phyloP scores from a whole-genome alignment of 129 eudicot genomes.

The Artemisia tridentata region DNA sequence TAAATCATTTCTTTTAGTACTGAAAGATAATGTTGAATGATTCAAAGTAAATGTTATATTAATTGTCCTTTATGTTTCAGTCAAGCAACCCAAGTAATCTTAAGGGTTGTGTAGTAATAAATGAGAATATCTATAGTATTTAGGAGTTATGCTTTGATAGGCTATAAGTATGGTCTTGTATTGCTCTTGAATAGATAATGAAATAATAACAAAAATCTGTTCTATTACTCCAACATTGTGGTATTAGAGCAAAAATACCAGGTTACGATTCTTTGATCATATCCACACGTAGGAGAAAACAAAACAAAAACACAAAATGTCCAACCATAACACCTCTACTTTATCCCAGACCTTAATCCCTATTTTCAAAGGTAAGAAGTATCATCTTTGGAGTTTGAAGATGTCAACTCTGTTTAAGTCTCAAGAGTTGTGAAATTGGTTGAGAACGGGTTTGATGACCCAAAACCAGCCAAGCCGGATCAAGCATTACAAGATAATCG shows the following conservation, averaged over 20 bases:
- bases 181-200: background rate
- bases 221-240: background rate
- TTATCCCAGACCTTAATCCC: background rate
- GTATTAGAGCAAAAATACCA: background rate
- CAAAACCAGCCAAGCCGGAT: background rate
- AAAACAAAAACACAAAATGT: too few species aligned
- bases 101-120: too few species aligned
- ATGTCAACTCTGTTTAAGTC: background rate
- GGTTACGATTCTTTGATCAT: background rate
- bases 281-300: background rate
- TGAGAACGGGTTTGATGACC: background rate
- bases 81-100: too few species aligned
- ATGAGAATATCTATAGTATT: too few species aligned
- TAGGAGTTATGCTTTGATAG: too few species aligned
- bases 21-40: too few species aligned
- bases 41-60: too few species aligned
- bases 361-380: background rate
- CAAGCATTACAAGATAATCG: background rate
- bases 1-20: too few species aligned
- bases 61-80: too few species aligned
- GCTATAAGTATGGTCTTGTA: background rate
- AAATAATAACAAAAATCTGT: background rate
- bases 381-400: conserved; percentile 2
- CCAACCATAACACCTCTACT: background rate
- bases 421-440: background rate